phyloP scores from a whole-genome alignment of 495 filamentous ascomycete species.

The Lepraria neglecta region DNA sequence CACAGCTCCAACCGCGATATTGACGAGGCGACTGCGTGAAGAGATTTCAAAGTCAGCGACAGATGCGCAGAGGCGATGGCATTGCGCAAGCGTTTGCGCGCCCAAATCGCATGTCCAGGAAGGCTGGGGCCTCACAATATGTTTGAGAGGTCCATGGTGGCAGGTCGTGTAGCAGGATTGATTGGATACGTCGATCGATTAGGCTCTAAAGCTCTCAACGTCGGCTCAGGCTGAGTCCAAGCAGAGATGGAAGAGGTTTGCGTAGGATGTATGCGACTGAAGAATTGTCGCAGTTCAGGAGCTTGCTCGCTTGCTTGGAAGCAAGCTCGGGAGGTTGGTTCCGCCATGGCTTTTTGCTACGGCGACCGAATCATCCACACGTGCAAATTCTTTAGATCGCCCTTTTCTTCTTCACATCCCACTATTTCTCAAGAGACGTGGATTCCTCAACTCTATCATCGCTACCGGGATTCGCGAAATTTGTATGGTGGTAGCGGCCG shows the following conservation, averaged over 20 bases:
- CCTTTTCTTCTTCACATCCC: background rate
- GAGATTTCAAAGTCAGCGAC: constrained; percentile 18
- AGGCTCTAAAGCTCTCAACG: background rate
- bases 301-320: constrained; percentile 1
- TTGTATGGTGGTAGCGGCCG: no score
- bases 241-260: background rate
- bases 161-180: background rate
- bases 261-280: background rate
- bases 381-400: background rate
- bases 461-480: no score
- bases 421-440: no score
- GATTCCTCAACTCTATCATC: no score
- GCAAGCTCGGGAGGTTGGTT: background rate
- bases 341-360: background rate
- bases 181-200: background rate
- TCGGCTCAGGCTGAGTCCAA: background rate
- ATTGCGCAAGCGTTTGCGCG: constrained; percentile 22
- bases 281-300: constrained; percentile 1
- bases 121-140: constrained; percentile 47
- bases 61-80: constrained; percentile 22
- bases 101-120: constrained; percentile 24
- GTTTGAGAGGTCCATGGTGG: constrained; percentile 50
- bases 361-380: background rate
- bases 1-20: constrained; percentile 77
- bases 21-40: constrained; percentile 73